Base-by-base conservation (phyloP, 2,329 filamentous ascomycete species). In the Aspergillus quadricinctus region DNA sequence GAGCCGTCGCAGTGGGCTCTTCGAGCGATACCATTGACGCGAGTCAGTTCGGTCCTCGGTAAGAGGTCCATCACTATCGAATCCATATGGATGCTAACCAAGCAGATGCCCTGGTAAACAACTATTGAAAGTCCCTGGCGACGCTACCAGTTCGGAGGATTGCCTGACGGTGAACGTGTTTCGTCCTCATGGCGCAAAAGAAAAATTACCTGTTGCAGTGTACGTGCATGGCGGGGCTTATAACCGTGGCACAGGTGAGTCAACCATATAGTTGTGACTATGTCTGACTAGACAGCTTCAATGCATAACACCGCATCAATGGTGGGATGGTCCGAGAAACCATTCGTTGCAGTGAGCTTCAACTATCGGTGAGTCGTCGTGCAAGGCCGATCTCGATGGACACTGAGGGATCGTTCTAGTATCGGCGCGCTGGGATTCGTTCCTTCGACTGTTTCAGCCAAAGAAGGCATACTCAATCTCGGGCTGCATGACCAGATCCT, bases 351-450 rank as follows among this genome's bases (percentile, higher is more conserved):
- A 4, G 75, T 80, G 3, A 74, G 72, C 50, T 75, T 80, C 50
- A 75, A 77, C 52, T 79, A 79, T 55, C 69, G 78, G 59, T 60
- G 41, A 50, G 43, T 37, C 19, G 17, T 23, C 14, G 31, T 3
- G 14, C 3, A 35, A 14, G 14, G 25, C 1, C 6, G 11, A 6
- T 35, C 31, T 1, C 31, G 17, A 35, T 7, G 14, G 31, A n/a
- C 35, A 11, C 17, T 51, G 40, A 48, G 31, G 9, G 7, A 27
- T 14, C 31, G 23, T 4, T 6, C 6, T 48, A 61, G 59, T 61
- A 54, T 79, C 72, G 64, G 79, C 63, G 56, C 76, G 68, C 62
- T 90, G 65, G 89, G 89, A 0, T 91, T 93, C 71, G 71, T 90
- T 28, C 80, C 83, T 9, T 85, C 80, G n/a, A 69, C 70, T 9